A percentile compares a stretch with the other conserved stretches of the same genome.
These are phyloP conservation scores for Biancaea sappan DNA, from an alignment of 306 rosid species.

Conservation along the genomic window DNA sequence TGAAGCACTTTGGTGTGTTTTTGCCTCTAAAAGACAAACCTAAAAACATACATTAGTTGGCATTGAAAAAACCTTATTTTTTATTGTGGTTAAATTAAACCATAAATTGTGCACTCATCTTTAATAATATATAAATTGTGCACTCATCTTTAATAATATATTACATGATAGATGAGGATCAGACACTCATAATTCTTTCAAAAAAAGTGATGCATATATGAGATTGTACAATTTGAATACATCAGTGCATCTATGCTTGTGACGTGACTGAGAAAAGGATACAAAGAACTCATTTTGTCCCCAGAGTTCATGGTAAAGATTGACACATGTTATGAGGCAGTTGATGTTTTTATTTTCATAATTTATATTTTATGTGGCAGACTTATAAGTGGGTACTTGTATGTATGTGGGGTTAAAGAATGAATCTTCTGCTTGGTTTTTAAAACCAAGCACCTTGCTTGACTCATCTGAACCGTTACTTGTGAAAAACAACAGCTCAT, in stretches of 20 bases:
- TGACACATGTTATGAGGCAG: too few species aligned
- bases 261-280: neutral
- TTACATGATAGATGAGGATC: neutral
- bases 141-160: neutral
- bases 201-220: neutral
- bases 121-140: neutral
- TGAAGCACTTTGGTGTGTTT: neutral
- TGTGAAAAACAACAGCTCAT: too few species aligned
- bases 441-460: too few species aligned
- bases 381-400: too few species aligned
- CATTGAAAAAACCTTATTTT: neutral
- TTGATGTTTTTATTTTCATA: too few species aligned
- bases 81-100: neutral
- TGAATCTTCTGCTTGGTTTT: too few species aligned
- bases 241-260: neutral
- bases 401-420: too few species aligned
- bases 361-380: too few species aligned
- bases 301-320: neutral
- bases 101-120: neutral
- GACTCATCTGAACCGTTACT: too few species aligned
- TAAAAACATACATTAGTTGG: neutral
- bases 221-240: constrained; percentile 13
- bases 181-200: neutral
- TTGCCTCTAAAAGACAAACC: neutral
- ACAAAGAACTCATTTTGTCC: neutral